phyloP scores from a whole-genome alignment of 2,329 filamentous ascomycete genomes.

The Thelonectria blattea region DNA sequence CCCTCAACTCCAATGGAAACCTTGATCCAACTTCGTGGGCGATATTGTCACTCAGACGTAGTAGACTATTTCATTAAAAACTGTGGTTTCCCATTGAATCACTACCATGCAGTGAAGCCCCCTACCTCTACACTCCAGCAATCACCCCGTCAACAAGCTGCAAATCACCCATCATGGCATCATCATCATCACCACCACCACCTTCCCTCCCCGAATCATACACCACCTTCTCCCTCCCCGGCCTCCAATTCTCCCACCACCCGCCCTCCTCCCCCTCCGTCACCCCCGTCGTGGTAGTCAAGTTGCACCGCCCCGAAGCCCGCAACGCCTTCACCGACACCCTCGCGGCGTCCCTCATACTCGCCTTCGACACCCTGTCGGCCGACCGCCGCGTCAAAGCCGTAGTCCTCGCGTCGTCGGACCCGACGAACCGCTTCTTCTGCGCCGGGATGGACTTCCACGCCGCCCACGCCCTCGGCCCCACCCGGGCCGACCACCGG shows the following conservation, averaged over 20 bases:
- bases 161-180: conserved; percentile 30
- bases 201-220: conserved; percentile 46
- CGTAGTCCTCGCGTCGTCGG: conserved; percentile 61
- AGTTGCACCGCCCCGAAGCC: conserved; percentile 67
- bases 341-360: conserved; percentile 67
- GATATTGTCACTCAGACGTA: no score
- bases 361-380: conserved; percentile 58
- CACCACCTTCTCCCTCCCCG: conserved; percentile 47
- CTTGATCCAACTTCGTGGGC: background rate
- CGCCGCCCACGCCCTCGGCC: conserved; percentile 37
- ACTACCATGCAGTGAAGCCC: no score
- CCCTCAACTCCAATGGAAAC: conserved; percentile 13
- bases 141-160: no score
- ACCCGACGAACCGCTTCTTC: conserved; percentile 56
- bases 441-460: conserved; percentile 65
- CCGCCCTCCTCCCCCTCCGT: conserved; percentile 57
- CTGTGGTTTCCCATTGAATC: no score
- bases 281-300: conserved; percentile 67
- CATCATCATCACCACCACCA: conserved; percentile 15
- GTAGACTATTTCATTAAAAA: no score
- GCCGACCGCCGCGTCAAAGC: conserved; percentile 59
- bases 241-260: conserved; percentile 56
- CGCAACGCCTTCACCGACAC: conserved; percentile 72
- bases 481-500: conserved; percentile 45
- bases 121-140: no score